Evolutionary conservation across 371 early-diverging fungal genomes (phyloP), one percentile per base, ranked within the genome.

Genomic region (Mortierella sp.): DNA sequence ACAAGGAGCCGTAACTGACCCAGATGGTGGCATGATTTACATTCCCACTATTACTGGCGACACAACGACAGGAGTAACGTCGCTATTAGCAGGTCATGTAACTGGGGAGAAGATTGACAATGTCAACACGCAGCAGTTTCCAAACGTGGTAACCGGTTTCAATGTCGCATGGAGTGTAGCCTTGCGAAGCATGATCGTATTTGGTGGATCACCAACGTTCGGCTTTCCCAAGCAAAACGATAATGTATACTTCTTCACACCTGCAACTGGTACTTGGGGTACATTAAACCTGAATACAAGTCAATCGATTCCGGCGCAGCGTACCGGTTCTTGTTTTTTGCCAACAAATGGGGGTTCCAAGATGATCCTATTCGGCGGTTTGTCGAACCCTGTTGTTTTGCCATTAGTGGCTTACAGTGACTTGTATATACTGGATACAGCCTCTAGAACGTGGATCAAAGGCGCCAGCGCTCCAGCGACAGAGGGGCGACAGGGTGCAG

Each of bases 291-390:
- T 63, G 8, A n/a, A 6, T 35, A 16, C 4, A 58, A 39, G 57
- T 28, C 58, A 26, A 43, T 14, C 10, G 5, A 39, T 66, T 30
- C 66, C 59, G 3, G 2, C 26, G 24, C 66, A 51, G 52, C 39
- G 66, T 2, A 66, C 45, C 1, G 43, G 66, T 1, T 26, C 58
- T 16, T 66, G 66, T 43, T 28, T 66, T 11, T 45, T 57, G 14
- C 26, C 66, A 5, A 43, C 24, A 9, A 0, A 2, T 28, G 26
- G 47, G 3, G 64, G 70, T 14, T 30, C 70, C 14, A 63, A 64
- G 70, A 37, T 70, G 70, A 54, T 70, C 40, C 26, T 51, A 11
- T 65, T 72, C 35, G 60, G 60, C 24, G 66, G 72, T 5, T 5
- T 47, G 12, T 18, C 26, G 5, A 45, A 12, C 18, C 51, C 51